phyloP scores from a whole-genome alignment of 768 basidiomycete genomes.

The Tricholoma sp. region DNA sequence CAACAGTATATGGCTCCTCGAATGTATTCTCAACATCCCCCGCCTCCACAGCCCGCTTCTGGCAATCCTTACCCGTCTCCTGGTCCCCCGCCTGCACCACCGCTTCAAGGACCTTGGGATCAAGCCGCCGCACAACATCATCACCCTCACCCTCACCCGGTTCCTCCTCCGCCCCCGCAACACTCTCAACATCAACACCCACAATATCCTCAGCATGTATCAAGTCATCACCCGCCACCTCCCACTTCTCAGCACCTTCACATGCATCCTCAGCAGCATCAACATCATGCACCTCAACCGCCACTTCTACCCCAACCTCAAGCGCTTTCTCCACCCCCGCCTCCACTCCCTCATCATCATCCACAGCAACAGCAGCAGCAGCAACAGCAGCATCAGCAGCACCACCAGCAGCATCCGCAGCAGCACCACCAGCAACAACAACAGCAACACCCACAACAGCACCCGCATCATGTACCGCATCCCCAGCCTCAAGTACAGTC shows the following conservation, averaged over 20 bases:
- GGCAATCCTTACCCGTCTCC: constrained; percentile 40
- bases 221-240: constrained; percentile 21
- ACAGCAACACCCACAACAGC: constrained; percentile 6
- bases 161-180: constrained; percentile 12
- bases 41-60: constrained; percentile 27
- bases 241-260: constrained; percentile 15
- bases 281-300: constrained; percentile 15
- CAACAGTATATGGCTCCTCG: constrained; percentile 28
- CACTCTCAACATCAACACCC: constrained; percentile 20
- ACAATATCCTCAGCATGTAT: constrained; percentile 10
- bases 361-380: constrained; percentile 9
- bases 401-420: constrained; percentile 5
- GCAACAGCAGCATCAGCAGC: constrained; percentile 11
- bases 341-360: constrained; percentile 10
- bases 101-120: constrained; percentile 37
- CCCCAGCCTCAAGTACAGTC: constrained; percentile 19
- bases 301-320: constrained; percentile 10
- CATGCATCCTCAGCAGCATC: constrained; percentile 12
- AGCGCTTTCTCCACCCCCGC: constrained; percentile 10
- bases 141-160: constrained; percentile 15
- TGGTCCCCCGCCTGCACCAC: constrained; percentile 34
- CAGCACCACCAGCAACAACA: constrained; percentile 6
- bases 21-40: constrained; percentile 27
- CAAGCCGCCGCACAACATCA: constrained; percentile 22
- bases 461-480: constrained; percentile 11